Conservation (phyloP, 2,329 filamentous ascomycete species). For the Arthrobotrys sinensis region DNA sequence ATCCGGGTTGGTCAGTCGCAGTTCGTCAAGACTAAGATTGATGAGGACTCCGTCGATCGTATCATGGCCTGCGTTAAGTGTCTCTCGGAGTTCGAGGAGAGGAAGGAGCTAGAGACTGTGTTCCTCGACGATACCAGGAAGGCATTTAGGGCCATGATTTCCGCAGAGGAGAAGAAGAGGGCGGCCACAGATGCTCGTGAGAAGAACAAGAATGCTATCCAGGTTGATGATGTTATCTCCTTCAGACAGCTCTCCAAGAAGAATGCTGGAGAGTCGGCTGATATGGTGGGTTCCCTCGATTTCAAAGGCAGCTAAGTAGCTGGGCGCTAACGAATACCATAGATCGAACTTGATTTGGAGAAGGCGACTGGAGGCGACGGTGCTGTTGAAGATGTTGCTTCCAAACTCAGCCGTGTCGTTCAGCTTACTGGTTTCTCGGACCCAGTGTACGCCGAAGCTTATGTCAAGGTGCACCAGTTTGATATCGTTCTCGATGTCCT, state of each 20-base stretch:
- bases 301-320: not conserved
- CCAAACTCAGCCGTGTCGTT: conserved; percentile 94
- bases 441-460: conserved; percentile 97
- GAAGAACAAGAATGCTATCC: conserved; percentile 92
- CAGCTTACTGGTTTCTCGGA: conserved; percentile 99
- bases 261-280: conserved; percentile 83
- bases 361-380: conserved; percentile 93
- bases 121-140: conserved; percentile 96
- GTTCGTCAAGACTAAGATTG: conserved; percentile 96
- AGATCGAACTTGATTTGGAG: conserved; percentile 86
- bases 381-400: conserved; percentile 86
- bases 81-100: conserved; percentile 88
- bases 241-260: conserved; percentile 96
- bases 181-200: conserved; percentile 93
- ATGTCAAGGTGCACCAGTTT: conserved; percentile 98
- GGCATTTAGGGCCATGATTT: conserved; percentile 96
- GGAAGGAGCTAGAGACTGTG: conserved; percentile 90
- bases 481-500: conserved; percentile 97
- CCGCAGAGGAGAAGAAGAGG: conserved; percentile 96
- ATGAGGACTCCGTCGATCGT: conserved; percentile 97
- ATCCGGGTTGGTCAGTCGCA: conserved; percentile 98
- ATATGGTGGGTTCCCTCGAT: conserved; percentile 72
- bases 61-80: conserved; percentile 98
- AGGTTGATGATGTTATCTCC: conserved; percentile 93
- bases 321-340: conserved; percentile 18